Evolutionary conservation across 257 asterid species (phyloP).

Genomic region (Przewalskia tangutica): DNA sequence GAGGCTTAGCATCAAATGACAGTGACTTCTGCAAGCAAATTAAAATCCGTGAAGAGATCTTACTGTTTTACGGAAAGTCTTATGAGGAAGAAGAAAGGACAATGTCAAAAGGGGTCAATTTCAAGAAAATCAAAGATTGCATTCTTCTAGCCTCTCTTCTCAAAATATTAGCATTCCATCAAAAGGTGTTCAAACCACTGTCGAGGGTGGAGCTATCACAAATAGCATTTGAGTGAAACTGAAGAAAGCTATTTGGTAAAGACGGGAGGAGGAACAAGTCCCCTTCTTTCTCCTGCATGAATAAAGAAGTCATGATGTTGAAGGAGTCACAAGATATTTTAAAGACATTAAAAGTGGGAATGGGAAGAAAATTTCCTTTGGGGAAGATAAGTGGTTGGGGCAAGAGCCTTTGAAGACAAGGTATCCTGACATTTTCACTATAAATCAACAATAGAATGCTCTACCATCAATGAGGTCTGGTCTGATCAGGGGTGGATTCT

Average conservation of each 20-base stretch:
- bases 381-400: neutral
- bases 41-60: neutral
- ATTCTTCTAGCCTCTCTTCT: neutral
- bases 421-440: neutral
- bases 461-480: neutral
- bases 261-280: neutral
- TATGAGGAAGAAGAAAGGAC: neutral
- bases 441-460: neutral
- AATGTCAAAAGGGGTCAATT: neutral
- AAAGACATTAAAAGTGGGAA: neutral
- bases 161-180: neutral
- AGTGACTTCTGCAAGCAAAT: neutral
- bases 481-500: neutral
- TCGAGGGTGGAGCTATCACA: neutral
- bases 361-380: no score
- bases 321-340: neutral
- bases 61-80: neutral
- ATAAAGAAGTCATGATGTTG: neutral
- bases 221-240: neutral
- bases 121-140: neutral
- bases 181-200: neutral
- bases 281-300: neutral
- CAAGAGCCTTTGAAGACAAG: neutral
- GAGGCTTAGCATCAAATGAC: neutral
- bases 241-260: neutral